phyloP scores from a whole-genome alignment of 306 rosid genomes.

The Sicyos edulis region DNA sequence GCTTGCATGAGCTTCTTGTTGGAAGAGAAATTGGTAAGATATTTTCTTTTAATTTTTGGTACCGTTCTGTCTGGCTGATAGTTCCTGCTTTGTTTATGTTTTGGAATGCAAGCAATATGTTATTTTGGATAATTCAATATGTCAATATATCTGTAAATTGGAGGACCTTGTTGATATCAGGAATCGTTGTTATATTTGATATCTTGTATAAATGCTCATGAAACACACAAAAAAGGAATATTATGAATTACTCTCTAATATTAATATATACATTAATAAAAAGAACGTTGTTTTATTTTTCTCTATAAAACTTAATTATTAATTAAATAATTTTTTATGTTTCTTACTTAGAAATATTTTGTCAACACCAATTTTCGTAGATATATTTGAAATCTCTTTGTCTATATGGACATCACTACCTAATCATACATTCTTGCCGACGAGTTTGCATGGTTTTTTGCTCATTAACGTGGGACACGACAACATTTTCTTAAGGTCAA shows the following conservation, averaged over 20 bases:
- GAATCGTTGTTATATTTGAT: no score
- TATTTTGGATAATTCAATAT: neutral
- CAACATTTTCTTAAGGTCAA: conserved; percentile 37
- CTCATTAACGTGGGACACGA: conserved; percentile 23
- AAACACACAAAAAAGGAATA: no score
- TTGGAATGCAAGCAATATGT: neutral
- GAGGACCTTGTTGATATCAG: no score
- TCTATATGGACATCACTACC: neutral
- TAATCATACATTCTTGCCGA: neutral
- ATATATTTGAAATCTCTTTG: no score
- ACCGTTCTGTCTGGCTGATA: neutral
- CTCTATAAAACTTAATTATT: neutral
- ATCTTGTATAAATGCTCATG: neutral
- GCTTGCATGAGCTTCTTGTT: conserved; percentile 77
- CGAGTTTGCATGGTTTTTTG: neutral
- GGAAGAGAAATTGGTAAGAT: conserved; percentile 69
- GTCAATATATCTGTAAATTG: neutral
- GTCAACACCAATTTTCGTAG: no score
- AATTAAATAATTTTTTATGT: no score
- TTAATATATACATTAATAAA: no score
- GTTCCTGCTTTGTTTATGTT: neutral
- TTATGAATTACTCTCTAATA: neutral
- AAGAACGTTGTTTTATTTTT: no score
- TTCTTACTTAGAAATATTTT: no score
- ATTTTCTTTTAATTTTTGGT: neutral